Evolutionary conservation across 2,329 filamentous ascomycete species (phyloP).

Genomic region (Aspergillus sp.): DNA sequence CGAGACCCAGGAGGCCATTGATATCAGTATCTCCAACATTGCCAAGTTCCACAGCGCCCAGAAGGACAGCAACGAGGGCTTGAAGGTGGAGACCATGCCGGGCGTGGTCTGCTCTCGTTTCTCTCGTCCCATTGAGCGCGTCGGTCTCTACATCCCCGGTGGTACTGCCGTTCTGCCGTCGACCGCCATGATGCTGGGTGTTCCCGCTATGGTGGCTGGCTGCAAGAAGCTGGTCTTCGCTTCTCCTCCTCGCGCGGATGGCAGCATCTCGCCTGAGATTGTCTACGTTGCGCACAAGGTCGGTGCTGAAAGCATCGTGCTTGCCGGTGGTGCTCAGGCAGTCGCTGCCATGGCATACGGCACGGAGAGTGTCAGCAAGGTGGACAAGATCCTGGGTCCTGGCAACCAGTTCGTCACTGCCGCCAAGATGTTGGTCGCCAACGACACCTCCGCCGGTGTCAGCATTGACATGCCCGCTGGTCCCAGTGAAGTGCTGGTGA

Average conservation of each 20-base stretch:
- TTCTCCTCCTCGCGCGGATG: conserved; percentile 85
- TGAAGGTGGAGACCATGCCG: conserved; percentile 95
- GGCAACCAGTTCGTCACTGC: conserved; percentile 99
- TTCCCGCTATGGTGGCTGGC: conserved; percentile 95
- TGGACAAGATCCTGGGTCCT: conserved; percentile 97
- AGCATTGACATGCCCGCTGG: conserved; percentile 99
- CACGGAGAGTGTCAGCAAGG: conserved; percentile 89
- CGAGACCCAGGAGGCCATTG: conserved; percentile 90
- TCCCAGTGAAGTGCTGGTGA: conserved; percentile 92
- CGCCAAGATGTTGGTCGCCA: conserved; percentile 96
- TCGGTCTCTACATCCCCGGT: conserved; percentile 94
- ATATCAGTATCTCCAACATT: conserved; percentile 92
- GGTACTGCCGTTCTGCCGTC: conserved; percentile 96
- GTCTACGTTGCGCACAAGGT: conserved; percentile 98
- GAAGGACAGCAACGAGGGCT: conserved; percentile 71
- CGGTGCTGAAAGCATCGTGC: conserved; percentile 90
- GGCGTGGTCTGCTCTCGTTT: conserved; percentile 95
- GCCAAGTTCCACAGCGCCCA: conserved; percentile 91
- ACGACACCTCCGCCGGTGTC: conserved; percentile 93
- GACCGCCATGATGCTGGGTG: conserved; percentile 95
- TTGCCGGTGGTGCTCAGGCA: conserved; percentile 93
- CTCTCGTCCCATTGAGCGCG: conserved; percentile 85
- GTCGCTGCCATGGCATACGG: conserved; percentile 97
- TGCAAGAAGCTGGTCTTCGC: conserved; percentile 94
- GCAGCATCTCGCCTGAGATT: conserved; percentile 91